These are phyloP conservation scores for Marchantia polymorpha DNA, from an alignment of 225 moss, liverwort and hornwort species.

Conservation along the genomic window DNA sequence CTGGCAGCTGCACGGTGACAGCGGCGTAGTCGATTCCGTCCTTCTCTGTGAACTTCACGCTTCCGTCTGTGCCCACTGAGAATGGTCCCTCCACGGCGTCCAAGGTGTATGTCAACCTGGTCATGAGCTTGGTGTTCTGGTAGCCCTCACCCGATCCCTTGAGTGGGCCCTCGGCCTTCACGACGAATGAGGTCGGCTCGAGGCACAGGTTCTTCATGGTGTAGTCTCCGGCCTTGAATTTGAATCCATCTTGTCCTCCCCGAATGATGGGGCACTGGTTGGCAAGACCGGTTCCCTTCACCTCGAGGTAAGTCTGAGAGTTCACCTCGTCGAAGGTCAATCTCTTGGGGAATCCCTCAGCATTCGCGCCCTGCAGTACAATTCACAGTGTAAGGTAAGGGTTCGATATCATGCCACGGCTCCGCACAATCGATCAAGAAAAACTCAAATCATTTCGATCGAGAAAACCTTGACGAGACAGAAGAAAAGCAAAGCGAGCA, in stretches of 20 bases:
- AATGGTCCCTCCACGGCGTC: constrained; percentile 70
- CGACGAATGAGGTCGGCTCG: constrained; percentile 84
- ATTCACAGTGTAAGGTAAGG: not conserved
- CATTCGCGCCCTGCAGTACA: constrained; percentile 50
- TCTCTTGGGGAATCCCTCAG: constrained; percentile 55
- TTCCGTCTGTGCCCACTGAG: constrained; percentile 43
- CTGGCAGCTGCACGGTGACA: constrained; percentile 80
- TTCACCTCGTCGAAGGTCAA: constrained; percentile 61
- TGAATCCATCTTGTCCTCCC: constrained; percentile 38
- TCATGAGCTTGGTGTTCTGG: constrained; percentile 83
- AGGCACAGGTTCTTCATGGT: constrained; percentile 67
- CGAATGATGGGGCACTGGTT: constrained; percentile 80
- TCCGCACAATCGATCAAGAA: not conserved
- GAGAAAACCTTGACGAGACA: no score
- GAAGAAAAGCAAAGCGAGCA: not conserved
- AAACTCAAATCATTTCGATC: no score
- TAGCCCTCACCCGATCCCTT: constrained; percentile 62
- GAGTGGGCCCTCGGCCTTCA: constrained; percentile 71
- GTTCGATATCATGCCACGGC: not conserved
- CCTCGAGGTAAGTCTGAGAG: constrained; percentile 55
- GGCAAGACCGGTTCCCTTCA: constrained; percentile 77
- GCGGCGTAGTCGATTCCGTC: constrained; percentile 91
- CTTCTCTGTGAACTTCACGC: constrained; percentile 63
- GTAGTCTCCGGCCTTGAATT: constrained; percentile 57
- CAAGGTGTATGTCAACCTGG: constrained; percentile 77